phyloP scores from a whole-genome alignment of 73 alveolate genomes.

The Tetrahymena borealis region DNA sequence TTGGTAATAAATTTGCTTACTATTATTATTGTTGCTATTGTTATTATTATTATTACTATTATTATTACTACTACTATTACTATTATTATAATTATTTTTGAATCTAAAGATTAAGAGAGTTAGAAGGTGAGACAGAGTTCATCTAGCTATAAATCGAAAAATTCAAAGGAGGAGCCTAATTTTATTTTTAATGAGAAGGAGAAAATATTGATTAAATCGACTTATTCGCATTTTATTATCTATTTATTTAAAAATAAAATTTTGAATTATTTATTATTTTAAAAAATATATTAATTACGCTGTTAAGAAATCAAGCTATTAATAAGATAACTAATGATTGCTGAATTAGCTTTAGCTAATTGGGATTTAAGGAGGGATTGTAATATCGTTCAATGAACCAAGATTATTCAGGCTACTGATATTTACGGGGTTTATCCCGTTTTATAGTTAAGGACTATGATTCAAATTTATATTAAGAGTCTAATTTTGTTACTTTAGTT shows the following conservation, averaged over 20 bases:
- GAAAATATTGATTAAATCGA: background rate
- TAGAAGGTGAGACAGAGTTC: background rate
- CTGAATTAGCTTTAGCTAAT: background rate
- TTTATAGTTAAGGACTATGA: background rate
- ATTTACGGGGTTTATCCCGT: background rate
- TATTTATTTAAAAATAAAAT: background rate
- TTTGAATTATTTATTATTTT: background rate
- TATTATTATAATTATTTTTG: background rate
- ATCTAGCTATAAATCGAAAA: background rate
- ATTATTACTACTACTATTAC: background rate
- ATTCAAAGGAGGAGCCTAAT: background rate
- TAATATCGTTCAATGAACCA: background rate
- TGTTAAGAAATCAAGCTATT: background rate
- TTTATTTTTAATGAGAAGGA: background rate
- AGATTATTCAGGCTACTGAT: background rate
- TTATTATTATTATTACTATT: background rate
- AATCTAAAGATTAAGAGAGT: background rate
- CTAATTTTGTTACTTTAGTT: background rate
- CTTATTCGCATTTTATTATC: background rate
- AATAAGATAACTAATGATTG: background rate
- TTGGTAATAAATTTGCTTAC: background rate
- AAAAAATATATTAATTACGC: background rate
- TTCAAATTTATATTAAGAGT: background rate
- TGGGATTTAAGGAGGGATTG: background rate
- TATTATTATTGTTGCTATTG: background rate